Evolutionary conservation across 2,329 filamentous ascomycete species (phyloP), one percentile per base, ranked within the genome.

Genomic region (Phialophora tarda): DNA sequence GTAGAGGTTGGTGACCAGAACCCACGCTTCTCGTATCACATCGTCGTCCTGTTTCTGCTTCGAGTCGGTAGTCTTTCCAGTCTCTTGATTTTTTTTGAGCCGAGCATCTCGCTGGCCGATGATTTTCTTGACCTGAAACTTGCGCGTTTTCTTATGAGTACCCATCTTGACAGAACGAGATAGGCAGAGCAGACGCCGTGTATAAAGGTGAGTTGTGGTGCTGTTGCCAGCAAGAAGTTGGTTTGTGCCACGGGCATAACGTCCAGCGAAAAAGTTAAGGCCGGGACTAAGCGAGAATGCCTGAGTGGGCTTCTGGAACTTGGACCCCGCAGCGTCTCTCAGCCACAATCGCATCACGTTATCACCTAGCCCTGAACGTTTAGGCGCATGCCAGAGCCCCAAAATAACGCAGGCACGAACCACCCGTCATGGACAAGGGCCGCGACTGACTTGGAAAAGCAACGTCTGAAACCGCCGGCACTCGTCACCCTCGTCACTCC

Each of bases 61-160:
- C 63, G 85, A 84, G 14, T 63, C 64, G 50, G 82, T 78, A 41
- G 82, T 81, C 73, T 88, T 88, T 65, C 84, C 86, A 73, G 89
- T 90, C 74, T 85, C 80, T 73, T 90, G 86, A 80, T 96, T 96
- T 80, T 92, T 89, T 79, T 94, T 93, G 77, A 96, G 83, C 64
- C 93, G 85, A 54, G 86, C 88, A 83, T 98, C 93, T 65, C 88
- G 87, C 75, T 91, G 88, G 57, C 91, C 89, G 73, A 97, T 93
- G 61, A 97, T 82, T 73, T 92, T 85, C 83, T 97, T 96, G 76
- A 93, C 88, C 80, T 77, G 68, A 78, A 97, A 98, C 82, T 97
- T 97, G 82, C 93, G 89, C 61, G 92, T 96, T 78, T 89, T 92
- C 83, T 96, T 97, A 70, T 89, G 87, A 73, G 93, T 87, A 80